Percentiles rank a stretch among this genome's conserved stretches.
Conservation (phyloP, 768 basidiomycete species). For the Solioccasus polychromus region DNA sequence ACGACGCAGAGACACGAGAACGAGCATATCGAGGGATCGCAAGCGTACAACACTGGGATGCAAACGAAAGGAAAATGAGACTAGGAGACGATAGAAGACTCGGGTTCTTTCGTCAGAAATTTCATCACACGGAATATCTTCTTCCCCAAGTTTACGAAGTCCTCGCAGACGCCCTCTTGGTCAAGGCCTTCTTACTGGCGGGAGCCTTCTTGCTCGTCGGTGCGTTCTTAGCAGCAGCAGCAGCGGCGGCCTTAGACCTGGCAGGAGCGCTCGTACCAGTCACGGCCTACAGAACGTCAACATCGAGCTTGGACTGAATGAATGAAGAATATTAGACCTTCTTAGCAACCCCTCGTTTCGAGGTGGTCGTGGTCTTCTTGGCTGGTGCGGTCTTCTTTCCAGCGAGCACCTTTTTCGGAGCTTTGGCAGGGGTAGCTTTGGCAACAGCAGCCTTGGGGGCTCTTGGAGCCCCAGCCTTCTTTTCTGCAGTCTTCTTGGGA, state of each 20-base stretch:
- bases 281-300: slow-evolving; percentile 39
- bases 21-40: slow-evolving; percentile 31
- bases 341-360: slow-evolving; percentile 57
- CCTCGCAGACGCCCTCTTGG: slow-evolving; percentile 19
- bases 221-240: slow-evolving; percentile 33
- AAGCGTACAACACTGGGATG: slow-evolving; percentile 23
- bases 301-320: neutral
- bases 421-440: slow-evolving; percentile 17
- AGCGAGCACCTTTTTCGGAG: slow-evolving; percentile 34
- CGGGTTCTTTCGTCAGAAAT: neutral
- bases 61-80: slow-evolving; percentile 10
- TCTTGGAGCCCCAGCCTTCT: slow-evolving; percentile 34
- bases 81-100: slow-evolving; percentile 1
- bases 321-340: slow-evolving; percentile 44
- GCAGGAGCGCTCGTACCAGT: slow-evolving; percentile 47
- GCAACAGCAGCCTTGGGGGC: slow-evolving; percentile 21
- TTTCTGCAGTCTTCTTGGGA: slow-evolving; percentile 40
- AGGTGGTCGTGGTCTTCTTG: slow-evolving; percentile 40
- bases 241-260: slow-evolving; percentile 29
- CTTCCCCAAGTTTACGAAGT: slow-evolving; percentile 14
- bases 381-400: slow-evolving; percentile 30
- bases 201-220: slow-evolving; percentile 27
- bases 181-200: slow-evolving; percentile 21
- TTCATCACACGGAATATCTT: neutral
- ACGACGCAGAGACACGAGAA: slow-evolving; percentile 10